A percentile compares a stretch with the other conserved stretches of the same genome.
Conservation (phyloP, 2,329 filamentous ascomycete species). For the Monosporascus sp. region DNA sequence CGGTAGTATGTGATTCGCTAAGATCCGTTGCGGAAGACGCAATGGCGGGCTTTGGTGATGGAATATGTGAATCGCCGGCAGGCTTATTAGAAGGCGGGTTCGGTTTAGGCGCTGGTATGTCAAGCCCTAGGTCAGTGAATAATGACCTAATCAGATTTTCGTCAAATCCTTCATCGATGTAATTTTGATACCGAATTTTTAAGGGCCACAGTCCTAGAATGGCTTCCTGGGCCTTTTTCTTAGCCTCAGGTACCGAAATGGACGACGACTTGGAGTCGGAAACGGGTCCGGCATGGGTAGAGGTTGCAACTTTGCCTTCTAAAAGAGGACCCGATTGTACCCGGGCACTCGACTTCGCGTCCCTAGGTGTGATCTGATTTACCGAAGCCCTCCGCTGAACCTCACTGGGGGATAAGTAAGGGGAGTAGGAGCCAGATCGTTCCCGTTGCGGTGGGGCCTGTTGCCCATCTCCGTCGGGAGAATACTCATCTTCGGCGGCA, state of each 20-base stretch:
- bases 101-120: slow-evolving; percentile 30
- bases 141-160: slow-evolving; percentile 55
- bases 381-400: slow-evolving; percentile 27
- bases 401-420: slow-evolving; percentile 46
- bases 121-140: slow-evolving; percentile 64
- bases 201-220: slow-evolving; percentile 59
- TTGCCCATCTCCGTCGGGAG: slow-evolving; percentile 21
- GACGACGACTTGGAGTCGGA: slow-evolving; percentile 8
- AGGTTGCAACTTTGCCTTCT: background rate
- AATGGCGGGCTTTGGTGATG: background rate
- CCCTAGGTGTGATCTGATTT: slow-evolving; percentile 13
- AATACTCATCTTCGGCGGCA: slow-evolving; percentile 17
- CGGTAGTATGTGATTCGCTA: slow-evolving; percentile 3
- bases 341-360: slow-evolving; percentile 4
- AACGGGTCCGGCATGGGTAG: background rate
- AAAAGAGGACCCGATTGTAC: background rate
- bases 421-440: slow-evolving; percentile 48
- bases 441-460: slow-evolving; percentile 31
- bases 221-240: slow-evolving; percentile 59
- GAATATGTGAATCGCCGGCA: slow-evolving; percentile 1
- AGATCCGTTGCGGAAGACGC: background rate
- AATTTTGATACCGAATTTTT: slow-evolving; percentile 68
- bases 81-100: slow-evolving; percentile 3
- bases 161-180: slow-evolving; percentile 69
- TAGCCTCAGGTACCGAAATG: slow-evolving; percentile 35